Conservation (phyloP, 495 filamentous ascomycete genomes). For the Choiromyces venosus region DNA sequence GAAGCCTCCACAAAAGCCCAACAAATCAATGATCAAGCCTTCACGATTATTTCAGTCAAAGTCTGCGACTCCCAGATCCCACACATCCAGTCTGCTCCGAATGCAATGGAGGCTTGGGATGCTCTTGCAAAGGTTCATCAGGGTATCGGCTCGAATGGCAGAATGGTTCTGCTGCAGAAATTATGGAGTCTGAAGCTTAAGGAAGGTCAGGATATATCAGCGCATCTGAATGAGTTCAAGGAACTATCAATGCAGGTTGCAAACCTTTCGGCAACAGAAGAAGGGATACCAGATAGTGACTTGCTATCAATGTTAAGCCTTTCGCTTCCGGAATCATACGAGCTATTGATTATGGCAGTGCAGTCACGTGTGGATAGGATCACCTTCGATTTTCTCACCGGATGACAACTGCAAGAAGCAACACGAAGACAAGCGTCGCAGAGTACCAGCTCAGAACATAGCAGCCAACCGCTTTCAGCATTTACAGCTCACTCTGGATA, state of each 20-base stretch:
- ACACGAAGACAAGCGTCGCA: neutral
- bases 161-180: neutral
- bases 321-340: neutral
- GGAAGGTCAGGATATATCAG: neutral
- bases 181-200: neutral
- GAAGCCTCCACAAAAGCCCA: no score
- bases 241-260: neutral
- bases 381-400: neutral
- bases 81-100: neutral
- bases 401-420: neutral
- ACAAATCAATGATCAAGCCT: neutral
- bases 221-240: neutral
- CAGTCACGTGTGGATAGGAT: neutral
- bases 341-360: neutral
- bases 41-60: neutral
- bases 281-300: neutral
- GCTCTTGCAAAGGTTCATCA: neutral
- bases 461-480: no score
- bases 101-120: neutral
- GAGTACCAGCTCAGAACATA: neutral
- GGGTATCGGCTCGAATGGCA: neutral
- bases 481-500: no score
- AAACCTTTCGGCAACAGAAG: neutral
- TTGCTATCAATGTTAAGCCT: neutral
- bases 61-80: neutral